Percentiles rank a stretch among this genome's conserved stretches.
Conservation (phyloP, 2,329 filamentous ascomycete species). For the Sporothrix inflata region DNA sequence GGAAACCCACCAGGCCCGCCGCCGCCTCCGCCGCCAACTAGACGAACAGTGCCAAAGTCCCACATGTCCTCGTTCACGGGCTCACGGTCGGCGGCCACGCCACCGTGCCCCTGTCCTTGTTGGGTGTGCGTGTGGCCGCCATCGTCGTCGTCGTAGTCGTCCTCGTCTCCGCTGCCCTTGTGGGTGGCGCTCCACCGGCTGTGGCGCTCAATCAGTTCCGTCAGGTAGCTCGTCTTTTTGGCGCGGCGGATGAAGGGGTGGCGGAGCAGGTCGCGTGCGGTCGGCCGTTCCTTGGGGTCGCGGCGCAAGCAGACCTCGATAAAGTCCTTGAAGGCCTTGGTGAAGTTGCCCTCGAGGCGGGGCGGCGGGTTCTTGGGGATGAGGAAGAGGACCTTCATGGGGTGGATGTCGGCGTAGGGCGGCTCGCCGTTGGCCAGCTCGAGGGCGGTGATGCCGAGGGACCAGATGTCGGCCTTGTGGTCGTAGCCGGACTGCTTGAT, state of each 20-base stretch:
- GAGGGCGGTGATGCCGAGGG: conserved; percentile 88
- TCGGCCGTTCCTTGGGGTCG: conserved; percentile 85
- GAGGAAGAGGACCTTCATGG: conserved; percentile 96
- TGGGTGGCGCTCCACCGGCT: conserved; percentile 84
- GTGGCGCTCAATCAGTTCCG: conserved; percentile 90
- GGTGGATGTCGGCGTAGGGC: conserved; percentile 93
- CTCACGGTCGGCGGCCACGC: conserved; percentile 52
- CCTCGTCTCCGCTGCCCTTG: conserved; percentile 54
- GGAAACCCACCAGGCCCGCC: conserved; percentile 35
- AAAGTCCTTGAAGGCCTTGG: conserved; percentile 82
- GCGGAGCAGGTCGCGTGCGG: conserved; percentile 82
- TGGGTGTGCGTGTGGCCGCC: conserved; percentile 49
- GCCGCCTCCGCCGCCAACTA: conserved; percentile 63
- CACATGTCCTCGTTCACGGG: conserved; percentile 81
- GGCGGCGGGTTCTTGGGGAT: conserved; percentile 95
- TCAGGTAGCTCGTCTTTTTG: conserved; percentile 95
- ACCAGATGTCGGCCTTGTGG: conserved; percentile 98
- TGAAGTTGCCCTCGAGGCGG: conserved; percentile 77
- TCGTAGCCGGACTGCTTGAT: conserved; percentile 99
- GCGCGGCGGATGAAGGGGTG: conserved; percentile 89
- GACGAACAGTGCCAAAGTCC: conserved; percentile 96
- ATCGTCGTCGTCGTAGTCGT: conserved; percentile 61
- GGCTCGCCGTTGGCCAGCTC: conserved; percentile 91
- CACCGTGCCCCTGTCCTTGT: conserved; percentile 27
- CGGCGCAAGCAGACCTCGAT: conserved; percentile 82